A percentile compares a stretch with the other conserved stretches of the same genome.
phyloP scores from a whole-genome alignment of 176 grass and related monocot genomes.

The bread wheat (Triticum aestivum) region IWGSC_CS_RefSeq_v2.1 NC_057809.1:610968469-610968968 shows the following conservation, averaged over 20 bases:
- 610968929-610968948: constrained; percentile 29
- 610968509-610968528: constrained; percentile 50
- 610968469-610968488: constrained; percentile 97
- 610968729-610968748: constrained; percentile 28
- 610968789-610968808: background rate
- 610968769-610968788: background rate
- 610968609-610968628: constrained; percentile 28
- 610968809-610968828: constrained; percentile 62
- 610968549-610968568: constrained; percentile 13
- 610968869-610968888: constrained; percentile 99
- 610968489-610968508: constrained; percentile 48
- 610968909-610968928: constrained; percentile 51
- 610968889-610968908: constrained; percentile 95
- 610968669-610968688: constrained; percentile 85
- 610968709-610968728: constrained; percentile 97
- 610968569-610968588: background rate
- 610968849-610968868: constrained; percentile 99
- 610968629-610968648: constrained; percentile 17
- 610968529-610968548: background rate
- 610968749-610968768: no score
- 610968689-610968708: constrained; percentile 99
- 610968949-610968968: constrained; percentile 21
- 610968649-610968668: constrained; percentile 35
- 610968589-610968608: constrained; percentile 32
- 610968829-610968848: constrained; percentile 91